Evolutionary conservation across 257 asterid genomes (phyloP).

Genomic region (Primulina eburnea): DNA sequence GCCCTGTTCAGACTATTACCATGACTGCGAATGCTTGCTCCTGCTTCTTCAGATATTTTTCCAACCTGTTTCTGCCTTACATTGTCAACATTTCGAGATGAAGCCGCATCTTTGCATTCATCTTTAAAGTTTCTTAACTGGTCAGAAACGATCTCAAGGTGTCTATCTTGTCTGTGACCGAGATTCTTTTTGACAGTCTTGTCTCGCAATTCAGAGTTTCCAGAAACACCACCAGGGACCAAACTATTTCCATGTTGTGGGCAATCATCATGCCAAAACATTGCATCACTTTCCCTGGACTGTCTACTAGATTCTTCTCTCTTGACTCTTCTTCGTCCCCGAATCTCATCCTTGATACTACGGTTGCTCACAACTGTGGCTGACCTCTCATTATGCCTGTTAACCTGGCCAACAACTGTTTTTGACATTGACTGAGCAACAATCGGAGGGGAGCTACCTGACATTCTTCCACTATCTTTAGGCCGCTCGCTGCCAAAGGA

Average conservation of each 20-base stretch:
- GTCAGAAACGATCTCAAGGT: conserved; percentile 52
- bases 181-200: conserved; percentile 33
- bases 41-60: conserved; percentile 39
- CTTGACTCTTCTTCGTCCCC: conserved; percentile 41
- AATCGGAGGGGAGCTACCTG: conserved; percentile 45
- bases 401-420: conserved; percentile 27
- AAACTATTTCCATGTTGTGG: conserved; percentile 29
- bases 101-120: conserved; percentile 64
- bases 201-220: conserved; percentile 42
- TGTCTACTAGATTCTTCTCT: conserved; percentile 45
- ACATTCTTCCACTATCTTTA: conserved; percentile 34
- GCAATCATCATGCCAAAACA: conserved; percentile 31
- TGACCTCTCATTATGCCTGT: conserved; percentile 34
- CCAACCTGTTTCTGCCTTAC: conserved; percentile 33
- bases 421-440: conserved; percentile 28
- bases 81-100: conserved; percentile 40
- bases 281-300: conserved; percentile 33
- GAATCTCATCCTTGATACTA: conserved; percentile 43
- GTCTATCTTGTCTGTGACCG: conserved; percentile 35
- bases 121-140: conserved; percentile 47
- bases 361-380: conserved; percentile 31
- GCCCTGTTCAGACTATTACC: conserved; percentile 44
- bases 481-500: conserved; percentile 49
- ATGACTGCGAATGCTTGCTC: conserved; percentile 30
- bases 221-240: conserved; percentile 34